Base-by-base conservation (phyloP, 176 grass and related monocot species). In the Elymus sibiricus region DNA sequence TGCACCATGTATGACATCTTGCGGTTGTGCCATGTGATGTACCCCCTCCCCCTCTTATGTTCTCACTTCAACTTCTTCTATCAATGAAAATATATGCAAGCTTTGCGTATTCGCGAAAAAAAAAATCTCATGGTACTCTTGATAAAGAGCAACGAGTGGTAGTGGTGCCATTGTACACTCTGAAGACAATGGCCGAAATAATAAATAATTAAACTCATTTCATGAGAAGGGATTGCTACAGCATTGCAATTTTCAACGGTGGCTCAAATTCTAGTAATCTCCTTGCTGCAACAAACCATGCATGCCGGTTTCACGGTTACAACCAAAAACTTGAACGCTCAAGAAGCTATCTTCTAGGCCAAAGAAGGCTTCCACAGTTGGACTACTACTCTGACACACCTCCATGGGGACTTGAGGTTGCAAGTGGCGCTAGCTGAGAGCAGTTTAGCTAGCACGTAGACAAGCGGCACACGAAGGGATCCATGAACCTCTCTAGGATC, bases 311-410 rank as follows among this genome's bases (percentile, higher is more conserved):
- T 17, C 7, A 64, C 8, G 7, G 5, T 74, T 68, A 68, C 29
- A 78, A 39, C 66, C 67, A 32, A 65, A 75, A 84, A 74, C 59
- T 43, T 28, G 66, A 84, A 79, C 56, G 19, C 21, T 68, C 37
- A 74, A 87, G 56, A 74, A 87, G 22, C 69, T 68, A 27, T 80
- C 82, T 88, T 84, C 67, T 66, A 85, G 82, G 67, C 82, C 82
- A 32, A 84, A 85, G 82, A 88, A 80, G 58, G 82, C 67, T 73
- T 60, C 31, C n/a, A 43, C 9, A n/a, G n/a, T 34, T 27, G n/a
- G n/a, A n/a, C 46, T 47, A 32, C 32, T 32, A 32, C 32, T 83
- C 62, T 27, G n/a, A n/a, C 71, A 70, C 61, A 10, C 79, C 70
- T 77, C 75, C 7, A 77, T 4, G 49, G 74, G 62, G 13, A 79